Base-by-base conservation (phyloP, 495 filamentous ascomycete genomes). In the Patellaria atrata region DNA sequence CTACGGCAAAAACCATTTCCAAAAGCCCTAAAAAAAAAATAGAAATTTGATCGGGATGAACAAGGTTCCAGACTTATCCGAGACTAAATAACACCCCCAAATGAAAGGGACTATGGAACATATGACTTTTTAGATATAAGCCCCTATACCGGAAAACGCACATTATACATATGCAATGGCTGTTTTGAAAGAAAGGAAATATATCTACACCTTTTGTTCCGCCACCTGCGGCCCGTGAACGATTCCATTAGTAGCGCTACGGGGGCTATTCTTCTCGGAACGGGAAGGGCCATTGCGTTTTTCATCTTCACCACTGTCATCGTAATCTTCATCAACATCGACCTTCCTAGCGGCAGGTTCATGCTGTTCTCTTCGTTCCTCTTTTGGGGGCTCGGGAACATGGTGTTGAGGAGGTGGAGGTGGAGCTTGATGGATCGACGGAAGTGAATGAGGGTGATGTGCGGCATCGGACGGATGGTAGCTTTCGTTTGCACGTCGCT, bases 301-400 rank as follows among this genome's bases (percentile, higher is more conserved):
- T 30, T 92, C 77, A 42, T 92, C 86, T 35, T 78, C 79, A 11
- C 59, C 73, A 19, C 82, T 83, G 44, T 91, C 85, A 55, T 94
- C 87, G 45, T 97, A 93, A 41, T 93, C 75, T 55, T 97, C 87
- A 52, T 97, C 89, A 27, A 96, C 79, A 15, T 96, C 89, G 76
- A 97, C 91, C 55, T 93, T 89, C 6, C 89, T 71, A 22, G 81
- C 79, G 4, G 89, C 82, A 9, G 85, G 70, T 59, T 97, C 89
- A 15, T 65, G 50, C 15, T 48, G 43, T 35, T 53, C 43, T 9
- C 38, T 41, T 25, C 39, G 37, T 22, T 49, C 45, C 33, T 49
- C 41, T 28, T 49, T 49, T 13, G 45, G 41, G 0, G 45, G 41
- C 38, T 49, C 45, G 3, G 45, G 23, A 41, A 49, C 41, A 21